These are phyloP conservation scores for Telfairia occidentalis DNA, from an alignment of 331 rosid genomes.

Conservation along the genomic window DNA sequence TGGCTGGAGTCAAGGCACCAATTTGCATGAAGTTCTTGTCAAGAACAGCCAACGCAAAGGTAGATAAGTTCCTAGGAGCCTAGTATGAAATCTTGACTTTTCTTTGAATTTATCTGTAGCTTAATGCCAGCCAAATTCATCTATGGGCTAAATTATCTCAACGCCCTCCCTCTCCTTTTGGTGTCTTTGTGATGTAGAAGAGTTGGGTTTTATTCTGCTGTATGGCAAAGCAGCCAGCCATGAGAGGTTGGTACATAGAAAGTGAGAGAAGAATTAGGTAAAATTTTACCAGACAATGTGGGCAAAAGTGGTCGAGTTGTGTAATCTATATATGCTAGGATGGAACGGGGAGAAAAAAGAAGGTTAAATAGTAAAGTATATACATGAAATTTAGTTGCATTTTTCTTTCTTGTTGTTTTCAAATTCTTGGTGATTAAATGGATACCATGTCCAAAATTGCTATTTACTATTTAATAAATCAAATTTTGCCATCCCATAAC, in stretches of 20 bases:
- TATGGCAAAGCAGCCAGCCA: background rate
- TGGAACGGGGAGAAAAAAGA: background rate
- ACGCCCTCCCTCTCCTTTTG: background rate
- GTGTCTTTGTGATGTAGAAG: background rate
- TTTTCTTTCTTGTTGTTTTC: background rate
- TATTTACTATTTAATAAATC: too few species aligned
- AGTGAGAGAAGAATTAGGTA: background rate
- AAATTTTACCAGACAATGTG: background rate
- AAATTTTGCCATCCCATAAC: conserved; percentile 68
- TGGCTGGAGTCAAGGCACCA: conserved; percentile 45
- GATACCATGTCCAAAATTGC: too few species aligned
- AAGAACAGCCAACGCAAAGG: conserved; percentile 24
- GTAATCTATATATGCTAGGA: background rate
- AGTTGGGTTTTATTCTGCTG: background rate
- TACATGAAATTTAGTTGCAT: background rate
- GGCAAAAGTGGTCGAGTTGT: background rate
- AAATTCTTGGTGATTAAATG: background rate
- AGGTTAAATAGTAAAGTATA: background rate
- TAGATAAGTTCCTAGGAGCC: conserved; percentile 25
- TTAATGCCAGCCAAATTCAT: background rate
- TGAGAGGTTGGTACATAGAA: background rate
- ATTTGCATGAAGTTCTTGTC: conserved; percentile 59
- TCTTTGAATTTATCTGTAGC: background rate
- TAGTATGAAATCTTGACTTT: background rate
- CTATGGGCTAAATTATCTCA: background rate